phyloP scores from a whole-genome alignment of 2,329 filamentous ascomycete genomes.

The Claviceps sp. region DNA sequence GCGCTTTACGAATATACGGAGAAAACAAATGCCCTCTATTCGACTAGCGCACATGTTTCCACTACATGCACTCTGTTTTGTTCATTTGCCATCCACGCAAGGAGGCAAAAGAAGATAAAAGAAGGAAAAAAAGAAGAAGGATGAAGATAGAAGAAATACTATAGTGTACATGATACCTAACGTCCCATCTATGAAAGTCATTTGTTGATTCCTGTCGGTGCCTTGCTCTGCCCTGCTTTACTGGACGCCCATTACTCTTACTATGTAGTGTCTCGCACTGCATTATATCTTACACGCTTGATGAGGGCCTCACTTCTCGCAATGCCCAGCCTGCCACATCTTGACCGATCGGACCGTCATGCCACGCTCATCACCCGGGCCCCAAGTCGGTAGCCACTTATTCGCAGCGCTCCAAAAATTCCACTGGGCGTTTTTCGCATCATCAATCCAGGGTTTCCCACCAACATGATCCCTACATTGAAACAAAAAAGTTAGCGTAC shows the following conservation, averaged over 20 bases:
- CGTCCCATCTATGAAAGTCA: no score
- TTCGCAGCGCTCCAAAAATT: conserved; percentile 28
- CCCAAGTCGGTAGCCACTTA: conserved; percentile 35
- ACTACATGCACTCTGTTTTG: not conserved
- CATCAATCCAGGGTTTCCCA: conserved; percentile 33
- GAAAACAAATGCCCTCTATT: not conserved
- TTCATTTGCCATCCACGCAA: not conserved
- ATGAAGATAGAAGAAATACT: no score
- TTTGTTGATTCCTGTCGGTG: no score
- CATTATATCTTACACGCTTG: not conserved
- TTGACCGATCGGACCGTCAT: conserved; percentile 33
- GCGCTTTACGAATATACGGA: not conserved
- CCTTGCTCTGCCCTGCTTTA: no score
- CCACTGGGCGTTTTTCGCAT: conserved; percentile 21
- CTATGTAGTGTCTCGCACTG: no score
- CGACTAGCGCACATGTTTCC: not conserved
- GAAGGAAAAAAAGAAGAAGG: not conserved
- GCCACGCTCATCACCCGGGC: conserved; percentile 24
- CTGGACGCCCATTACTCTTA: no score
- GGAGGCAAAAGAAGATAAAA: not conserved
- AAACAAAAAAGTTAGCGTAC: no score
- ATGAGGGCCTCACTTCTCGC: conserved; percentile 3
- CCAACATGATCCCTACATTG: conserved; percentile 24
- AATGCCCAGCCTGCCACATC: conserved; percentile 28
- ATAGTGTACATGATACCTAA: no score